Base-by-base conservation (phyloP, 2,329 filamentous ascomycete species). In the Sarocladium strictum region DNA sequence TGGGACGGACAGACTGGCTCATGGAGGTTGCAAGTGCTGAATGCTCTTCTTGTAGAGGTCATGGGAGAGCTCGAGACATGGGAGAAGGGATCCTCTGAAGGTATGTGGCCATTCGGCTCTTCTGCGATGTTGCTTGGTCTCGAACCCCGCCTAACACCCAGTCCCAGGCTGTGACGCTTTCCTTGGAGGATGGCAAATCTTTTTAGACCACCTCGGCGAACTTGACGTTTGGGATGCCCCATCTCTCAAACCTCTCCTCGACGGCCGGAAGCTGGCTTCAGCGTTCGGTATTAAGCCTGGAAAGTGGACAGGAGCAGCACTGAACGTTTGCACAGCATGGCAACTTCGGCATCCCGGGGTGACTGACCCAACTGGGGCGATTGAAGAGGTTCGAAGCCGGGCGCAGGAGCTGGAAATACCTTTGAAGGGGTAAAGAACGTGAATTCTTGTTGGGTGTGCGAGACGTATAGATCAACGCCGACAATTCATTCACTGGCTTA, bases 271-370 rank as follows among this genome's bases (percentile, higher is more conserved):
- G 53, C 78, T 97, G 19, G 81, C 84, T 17, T 78, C 84, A 58
- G 83, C 81, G 3, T 75, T 97, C 3, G 82, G 79, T 0, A 72
- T 79, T n/a, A 84, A 83, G 58, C 86, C 89, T 0, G 90, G 90
- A 1, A 84, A 77, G n/a, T 97, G 93, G 93, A 87, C 95, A 79
- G 83, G 83, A 54, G 77, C 79, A 45, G 91, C 91, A 3, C 72
- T 96, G 47, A 87, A 95, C 29, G 75, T 91, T 3, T 88, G 90
- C 57, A 81, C 95, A 69, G 84, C 85, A 57, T 97, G 92, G 91
- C 94, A 97, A 69, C 78, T 97, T 53, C 80, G 89, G 35, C 84
- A 97, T 64, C 90, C 91, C 0, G 76, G 76, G 3, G 75, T 74
- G 55, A 81, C 77, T 3, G 86, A 92, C 58, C 69, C 76, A 6